Base-by-base conservation (phyloP, 1,284 basidiomycete genomes). In the Rhizoctonia solani region DNA sequence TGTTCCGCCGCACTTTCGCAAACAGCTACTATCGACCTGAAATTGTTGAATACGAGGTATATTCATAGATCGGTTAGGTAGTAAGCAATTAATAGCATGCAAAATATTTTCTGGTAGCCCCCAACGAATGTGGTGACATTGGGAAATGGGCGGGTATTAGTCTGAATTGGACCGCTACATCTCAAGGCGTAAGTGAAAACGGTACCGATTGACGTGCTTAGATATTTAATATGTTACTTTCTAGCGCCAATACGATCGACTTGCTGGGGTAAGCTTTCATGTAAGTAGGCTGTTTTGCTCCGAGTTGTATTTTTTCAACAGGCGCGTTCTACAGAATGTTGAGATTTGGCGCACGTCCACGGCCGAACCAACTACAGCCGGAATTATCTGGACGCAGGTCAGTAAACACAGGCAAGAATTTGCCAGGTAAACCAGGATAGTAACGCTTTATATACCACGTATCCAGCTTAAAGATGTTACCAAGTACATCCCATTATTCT, bases 301-400 rank as follows among this genome's bases (percentile, higher is more conserved):
- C 13, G 8, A 9, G 21, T 11, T 46, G 19, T 14, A 19, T 9
- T 46, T 19, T 46, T 6, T 14, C 5, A 9, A 46, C 21, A 46
- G 16, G 16, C 8, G 16, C 25, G 3, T 16, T 29, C n/a, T 56
- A 1, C 25, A 63, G 59, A 63, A 63, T 23, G 59, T 63, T 13
- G 47, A 53, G 80, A 87, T 92, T 56, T 90, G 89, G 89, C 81
- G 89, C 39, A 90, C 87, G 21, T 90, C 88, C 0, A 92, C 89
- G 14, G 87, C 89, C 0, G 89, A 92, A 73, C 89, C 89, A 0
- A 87, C 85, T 0, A 69, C 72, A 1, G 81, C 84, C 55, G 89
- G 89, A 2, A 90, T 91, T 69, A 85, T 90, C 56, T 92, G 89
- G 89, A 90, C 88, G 0, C 86, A 88, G 72, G 75, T 84, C 72